Conservation (phyloP, 495 filamentous ascomycete genomes). For the Cryomyces antarcticus region DNA sequence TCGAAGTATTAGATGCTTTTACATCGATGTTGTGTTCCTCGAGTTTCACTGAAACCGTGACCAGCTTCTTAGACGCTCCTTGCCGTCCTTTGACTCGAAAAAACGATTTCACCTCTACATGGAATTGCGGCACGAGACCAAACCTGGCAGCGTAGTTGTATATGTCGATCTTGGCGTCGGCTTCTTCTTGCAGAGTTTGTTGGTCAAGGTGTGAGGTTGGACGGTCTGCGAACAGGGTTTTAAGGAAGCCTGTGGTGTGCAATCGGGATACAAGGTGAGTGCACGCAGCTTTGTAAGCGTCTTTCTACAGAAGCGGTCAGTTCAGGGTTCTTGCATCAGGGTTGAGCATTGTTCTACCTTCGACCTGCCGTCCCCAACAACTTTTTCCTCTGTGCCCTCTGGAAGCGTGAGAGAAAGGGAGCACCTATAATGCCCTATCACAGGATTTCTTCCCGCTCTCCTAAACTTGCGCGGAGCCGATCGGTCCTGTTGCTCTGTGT, state of each 20-base stretch:
- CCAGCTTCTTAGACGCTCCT: conserved; percentile 1
- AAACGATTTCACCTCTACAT: conserved; percentile 1
- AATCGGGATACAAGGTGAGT: conserved; percentile 2
- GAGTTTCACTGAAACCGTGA: conserved; percentile 21
- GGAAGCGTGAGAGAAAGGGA: too few relatives aligned
- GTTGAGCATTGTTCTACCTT: too few relatives aligned
- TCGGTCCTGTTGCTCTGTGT: too few relatives aligned
- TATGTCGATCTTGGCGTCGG: conserved; percentile 17
- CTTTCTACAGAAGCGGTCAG: neutral
- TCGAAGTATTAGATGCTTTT: neutral
- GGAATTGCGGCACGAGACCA: conserved; percentile 19
- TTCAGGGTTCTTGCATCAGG: too few relatives aligned
- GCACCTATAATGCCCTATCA: too few relatives aligned
- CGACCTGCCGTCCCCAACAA: too few relatives aligned
- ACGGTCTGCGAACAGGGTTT: neutral
- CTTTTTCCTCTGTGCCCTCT: too few relatives aligned
- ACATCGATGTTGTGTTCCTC: conserved; percentile 22
- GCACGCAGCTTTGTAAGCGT: conserved; percentile 3
- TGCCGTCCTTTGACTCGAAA: conserved; percentile 1
- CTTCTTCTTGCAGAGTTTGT: neutral
- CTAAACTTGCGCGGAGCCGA: too few relatives aligned
- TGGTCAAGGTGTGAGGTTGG: neutral
- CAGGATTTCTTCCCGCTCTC: too few relatives aligned
- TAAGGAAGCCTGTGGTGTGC: conserved; percentile 3
- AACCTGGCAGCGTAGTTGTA: conserved; percentile 30